Percentiles rank a stretch among this genome's conserved stretches.
phyloP scores from a whole-genome alignment of 768 basidiomycete species.

The Peribolospora kevripleyi region DNA sequence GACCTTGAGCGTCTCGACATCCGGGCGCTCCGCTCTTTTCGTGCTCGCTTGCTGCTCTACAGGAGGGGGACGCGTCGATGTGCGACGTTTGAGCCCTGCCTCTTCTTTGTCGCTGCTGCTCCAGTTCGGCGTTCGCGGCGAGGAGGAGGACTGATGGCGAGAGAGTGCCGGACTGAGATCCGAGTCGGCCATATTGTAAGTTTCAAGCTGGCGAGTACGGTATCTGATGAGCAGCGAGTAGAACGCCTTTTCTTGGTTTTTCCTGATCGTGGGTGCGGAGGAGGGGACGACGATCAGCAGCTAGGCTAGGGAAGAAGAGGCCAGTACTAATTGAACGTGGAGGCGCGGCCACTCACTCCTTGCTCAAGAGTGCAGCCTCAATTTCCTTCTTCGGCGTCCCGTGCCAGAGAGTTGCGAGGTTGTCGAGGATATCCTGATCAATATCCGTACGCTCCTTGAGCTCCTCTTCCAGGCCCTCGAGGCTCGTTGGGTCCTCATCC shows the following conservation, averaged over 20 bases:
- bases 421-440: slow-evolving; percentile 70
- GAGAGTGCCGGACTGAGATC: slow-evolving; percentile 13
- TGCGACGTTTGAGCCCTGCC: too few species aligned
- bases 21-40: too few species aligned
- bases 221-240: slow-evolving; percentile 76
- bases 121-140: background rate
- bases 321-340: background rate
- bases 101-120: too few species aligned
- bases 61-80: too few species aligned
- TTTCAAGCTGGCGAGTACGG: slow-evolving; percentile 44
- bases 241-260: slow-evolving; percentile 87
- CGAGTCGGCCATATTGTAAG: slow-evolving; percentile 37
- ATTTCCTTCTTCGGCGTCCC: slow-evolving; percentile 48
- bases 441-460: slow-evolving; percentile 39
- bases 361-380: slow-evolving; percentile 32
- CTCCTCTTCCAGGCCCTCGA: slow-evolving; percentile 46
- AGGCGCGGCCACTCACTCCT: slow-evolving; percentile 20
- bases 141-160: slow-evolving; percentile 35
- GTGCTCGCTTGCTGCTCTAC: too few species aligned
- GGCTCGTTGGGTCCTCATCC: slow-evolving; percentile 15
- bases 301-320: background rate
- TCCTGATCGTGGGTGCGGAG: slow-evolving; percentile 19
- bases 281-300: background rate
- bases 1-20: too few species aligned
- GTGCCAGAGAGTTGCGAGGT: slow-evolving; percentile 79